These are phyloP conservation scores for Saccharomyces hybrid DNA, from an alignment of 1,139 yeast genomes.

Conservation along the genomic window DNA sequence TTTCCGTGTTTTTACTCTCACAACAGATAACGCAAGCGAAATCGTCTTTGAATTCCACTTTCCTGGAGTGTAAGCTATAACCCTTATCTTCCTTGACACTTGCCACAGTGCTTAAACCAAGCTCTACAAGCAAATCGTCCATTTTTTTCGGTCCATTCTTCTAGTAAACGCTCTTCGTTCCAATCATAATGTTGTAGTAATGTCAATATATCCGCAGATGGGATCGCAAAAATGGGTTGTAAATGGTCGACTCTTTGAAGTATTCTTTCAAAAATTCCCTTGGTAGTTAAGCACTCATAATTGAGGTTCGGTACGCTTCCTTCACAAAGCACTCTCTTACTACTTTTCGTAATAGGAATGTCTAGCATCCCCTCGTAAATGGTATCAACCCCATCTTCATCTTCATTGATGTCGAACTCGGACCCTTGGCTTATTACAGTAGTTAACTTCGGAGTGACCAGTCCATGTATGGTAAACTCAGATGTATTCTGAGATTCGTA, in stretches of 20 bases:
- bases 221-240: conserved; percentile 25
- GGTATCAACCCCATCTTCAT: conserved; percentile 3
- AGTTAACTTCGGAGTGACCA: not conserved
- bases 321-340: conserved; percentile 14
- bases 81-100: conserved; percentile 8
- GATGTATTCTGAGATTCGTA: conserved; percentile 11
- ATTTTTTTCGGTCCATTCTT: conserved; percentile 56
- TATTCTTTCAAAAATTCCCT: conserved; percentile 27
- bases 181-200: conserved; percentile 58
- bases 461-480: not conserved
- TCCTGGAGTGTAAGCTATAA: conserved; percentile 10
- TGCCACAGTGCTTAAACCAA: conserved; percentile 40
- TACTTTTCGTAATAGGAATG: conserved; percentile 5
- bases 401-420: conserved; percentile 22
- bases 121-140: conserved; percentile 37
- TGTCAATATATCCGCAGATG: conserved; percentile 34
- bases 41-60: conserved; percentile 23
- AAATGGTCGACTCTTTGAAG: conserved; percentile 21
- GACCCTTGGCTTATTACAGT: conserved; percentile 16
- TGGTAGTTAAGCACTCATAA: conserved; percentile 28
- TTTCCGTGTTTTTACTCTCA: conserved; percentile 37
- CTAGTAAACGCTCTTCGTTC: conserved; percentile 68
- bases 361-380: conserved; percentile 13
- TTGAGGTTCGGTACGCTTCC: conserved; percentile 22
- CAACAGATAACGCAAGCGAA: conserved; percentile 67